phyloP scores from a whole-genome alignment of 2,329 filamentous ascomycete genomes.

The Blastomyces percursus region DNA sequence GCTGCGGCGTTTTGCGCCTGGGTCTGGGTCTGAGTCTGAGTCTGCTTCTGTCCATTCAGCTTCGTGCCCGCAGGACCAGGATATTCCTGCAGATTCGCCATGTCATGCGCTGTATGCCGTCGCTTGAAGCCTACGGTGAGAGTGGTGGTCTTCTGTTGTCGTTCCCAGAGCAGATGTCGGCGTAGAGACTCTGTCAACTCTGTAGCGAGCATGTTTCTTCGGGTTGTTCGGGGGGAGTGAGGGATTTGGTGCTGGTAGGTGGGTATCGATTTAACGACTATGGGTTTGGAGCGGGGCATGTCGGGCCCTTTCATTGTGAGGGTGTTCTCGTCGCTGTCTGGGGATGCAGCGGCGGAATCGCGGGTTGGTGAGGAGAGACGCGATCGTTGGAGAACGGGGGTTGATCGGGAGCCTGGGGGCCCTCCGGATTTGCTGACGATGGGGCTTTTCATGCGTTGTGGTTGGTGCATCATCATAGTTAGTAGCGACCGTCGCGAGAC shows the following conservation, averaged over 20 bases:
- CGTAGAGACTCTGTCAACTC: constrained; percentile 89
- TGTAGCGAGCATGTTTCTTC: constrained; percentile 88
- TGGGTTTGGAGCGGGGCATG: constrained; percentile 66
- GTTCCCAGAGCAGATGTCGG: constrained; percentile 86
- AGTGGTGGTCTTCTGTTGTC: constrained; percentile 78
- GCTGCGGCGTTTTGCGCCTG: constrained; percentile 15
- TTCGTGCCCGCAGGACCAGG: constrained; percentile 49
- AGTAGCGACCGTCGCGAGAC: constrained; percentile 79
- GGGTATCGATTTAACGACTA: constrained; percentile 60
- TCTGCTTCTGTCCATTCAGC: constrained; percentile 38
- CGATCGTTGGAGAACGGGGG: constrained; percentile 38
- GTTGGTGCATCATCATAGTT: constrained; percentile 77
- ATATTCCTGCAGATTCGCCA: constrained; percentile 76
- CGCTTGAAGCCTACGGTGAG: constrained; percentile 82
- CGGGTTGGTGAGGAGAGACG: constrained; percentile 56
- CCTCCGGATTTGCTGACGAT: neutral
- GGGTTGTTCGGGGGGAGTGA: constrained; percentile 80
- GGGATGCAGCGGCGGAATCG: constrained; percentile 52
- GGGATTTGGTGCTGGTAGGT: constrained; percentile 54
- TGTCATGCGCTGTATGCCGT: constrained; percentile 79
- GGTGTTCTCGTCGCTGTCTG: constrained; percentile 47
- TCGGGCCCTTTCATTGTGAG: constrained; percentile 52
- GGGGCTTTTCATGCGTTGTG: constrained; percentile 49
- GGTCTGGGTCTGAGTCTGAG: constrained; percentile 17
- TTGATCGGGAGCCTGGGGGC: constrained; percentile 26